These are phyloP conservation scores for Apiospora koreana DNA, from an alignment of 2,329 filamentous ascomycete species.

Conservation along the genomic window DNA sequence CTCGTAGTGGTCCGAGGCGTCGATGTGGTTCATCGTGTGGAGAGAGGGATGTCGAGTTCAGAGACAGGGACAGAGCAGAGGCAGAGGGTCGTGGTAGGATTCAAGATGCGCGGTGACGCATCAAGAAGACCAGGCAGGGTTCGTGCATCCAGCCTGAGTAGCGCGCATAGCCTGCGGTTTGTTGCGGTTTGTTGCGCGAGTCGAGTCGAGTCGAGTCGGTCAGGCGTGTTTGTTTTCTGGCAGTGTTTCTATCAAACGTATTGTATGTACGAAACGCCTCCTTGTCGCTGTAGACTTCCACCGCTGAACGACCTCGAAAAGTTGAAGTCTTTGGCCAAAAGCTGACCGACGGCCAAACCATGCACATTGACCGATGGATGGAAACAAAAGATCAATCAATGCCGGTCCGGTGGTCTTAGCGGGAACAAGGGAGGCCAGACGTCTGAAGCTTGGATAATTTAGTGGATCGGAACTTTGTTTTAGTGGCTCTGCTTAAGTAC, in stretches of 20 bases:
- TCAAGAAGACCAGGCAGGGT: background rate
- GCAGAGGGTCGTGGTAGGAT: background rate
- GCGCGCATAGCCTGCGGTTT: background rate
- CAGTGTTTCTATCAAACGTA: background rate
- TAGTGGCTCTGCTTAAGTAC: background rate
- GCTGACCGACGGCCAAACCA: background rate
- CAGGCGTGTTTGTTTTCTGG: background rate
- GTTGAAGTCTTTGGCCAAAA: background rate
- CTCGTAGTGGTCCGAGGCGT: constrained; percentile 63
- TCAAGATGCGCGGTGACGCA: background rate
- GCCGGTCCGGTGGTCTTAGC: background rate
- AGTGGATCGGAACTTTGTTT: background rate
- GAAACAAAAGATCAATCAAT: no score
- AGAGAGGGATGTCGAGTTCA: background rate
- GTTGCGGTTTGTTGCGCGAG: background rate
- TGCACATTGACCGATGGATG: no score
- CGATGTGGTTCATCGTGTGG: constrained; percentile 53
- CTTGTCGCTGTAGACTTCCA: background rate
- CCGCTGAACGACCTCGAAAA: background rate
- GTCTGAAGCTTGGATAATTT: background rate
- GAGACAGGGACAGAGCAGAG: background rate
- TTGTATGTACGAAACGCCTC: background rate
- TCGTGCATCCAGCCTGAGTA: background rate
- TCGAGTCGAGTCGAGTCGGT: background rate
- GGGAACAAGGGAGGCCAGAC: background rate